These are phyloP conservation scores for Tylopilus balloui DNA, from an alignment of 768 basidiomycete genomes.

Conservation along the genomic window DNA sequence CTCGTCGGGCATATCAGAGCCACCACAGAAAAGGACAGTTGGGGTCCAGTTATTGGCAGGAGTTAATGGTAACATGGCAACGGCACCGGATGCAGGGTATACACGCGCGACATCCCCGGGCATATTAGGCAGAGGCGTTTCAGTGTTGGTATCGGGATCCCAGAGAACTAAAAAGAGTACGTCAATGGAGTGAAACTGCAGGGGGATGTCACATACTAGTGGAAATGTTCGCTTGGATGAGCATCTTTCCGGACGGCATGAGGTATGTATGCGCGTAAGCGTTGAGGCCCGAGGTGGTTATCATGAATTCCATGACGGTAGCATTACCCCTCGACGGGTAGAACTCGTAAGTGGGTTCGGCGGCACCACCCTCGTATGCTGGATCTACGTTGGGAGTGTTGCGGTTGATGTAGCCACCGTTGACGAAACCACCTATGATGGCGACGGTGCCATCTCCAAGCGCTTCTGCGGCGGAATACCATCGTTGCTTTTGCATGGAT, in stretches of 20 bases:
- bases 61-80: constrained; percentile 87
- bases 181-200: neutral
- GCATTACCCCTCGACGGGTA: constrained; percentile 59
- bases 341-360: constrained; percentile 82
- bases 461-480: constrained; percentile 77
- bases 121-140: constrained; percentile 67
- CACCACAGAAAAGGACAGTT: constrained; percentile 89
- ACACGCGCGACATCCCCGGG: constrained; percentile 70
- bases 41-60: constrained; percentile 84
- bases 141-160: constrained; percentile 52
- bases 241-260: constrained; percentile 71
- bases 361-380: constrained; percentile 56
- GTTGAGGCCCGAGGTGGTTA: constrained; percentile 70
- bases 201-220: constrained; percentile 17
- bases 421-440: constrained; percentile 77
- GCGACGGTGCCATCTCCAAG: constrained; percentile 73
- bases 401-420: constrained; percentile 75
- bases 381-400: constrained; percentile 71
- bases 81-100: constrained; percentile 89
- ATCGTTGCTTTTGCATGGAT: constrained; percentile 63
- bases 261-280: constrained; percentile 72
- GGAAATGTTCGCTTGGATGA: constrained; percentile 73
- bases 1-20: constrained; percentile 69
- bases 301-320: constrained; percentile 61
- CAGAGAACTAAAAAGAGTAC: constrained; percentile 36